Percentiles rank a stretch among this genome's conserved stretches.
phyloP scores from a whole-genome alignment of 1,284 basidiomycete genomes.

The Erythrobasidium hasegawianum region DNA sequence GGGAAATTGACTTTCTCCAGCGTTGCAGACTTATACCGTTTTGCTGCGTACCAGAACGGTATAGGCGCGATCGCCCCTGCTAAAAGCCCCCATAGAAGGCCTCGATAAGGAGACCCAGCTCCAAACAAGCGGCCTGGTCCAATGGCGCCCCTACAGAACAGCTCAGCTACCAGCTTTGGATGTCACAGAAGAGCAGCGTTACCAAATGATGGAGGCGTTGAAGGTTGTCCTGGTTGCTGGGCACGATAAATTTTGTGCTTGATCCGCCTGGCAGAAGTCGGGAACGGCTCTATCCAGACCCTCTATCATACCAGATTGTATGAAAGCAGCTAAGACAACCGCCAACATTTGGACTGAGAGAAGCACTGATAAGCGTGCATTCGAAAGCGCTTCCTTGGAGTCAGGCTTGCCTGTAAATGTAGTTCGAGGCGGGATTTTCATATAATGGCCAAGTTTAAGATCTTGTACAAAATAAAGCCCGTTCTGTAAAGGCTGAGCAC shows the following conservation, averaged over 20 bases:
- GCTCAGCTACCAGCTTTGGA: too few relatives aligned
- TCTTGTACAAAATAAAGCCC: conserved; percentile 40
- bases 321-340: conserved; percentile 43
- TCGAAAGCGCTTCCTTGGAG: too few relatives aligned
- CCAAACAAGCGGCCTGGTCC: conserved; percentile 82
- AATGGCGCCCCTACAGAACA: conserved; percentile 72
- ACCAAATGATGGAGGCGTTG: conserved; percentile 84
- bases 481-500: conserved; percentile 35
- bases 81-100: conserved; percentile 69
- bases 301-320: conserved; percentile 46
- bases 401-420: conserved; percentile 37
- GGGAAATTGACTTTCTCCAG: conserved; percentile 75
- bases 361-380: too few relatives aligned
- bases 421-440: conserved; percentile 44
- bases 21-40: conserved; percentile 65
- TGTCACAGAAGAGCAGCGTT: too few relatives aligned
- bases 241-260: conserved; percentile 71
- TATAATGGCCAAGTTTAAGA: conserved; percentile 45
- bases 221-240: conserved; percentile 81
- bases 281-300: conserved; percentile 61
- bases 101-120: conserved; percentile 64
- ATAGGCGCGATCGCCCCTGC: conserved; percentile 74
- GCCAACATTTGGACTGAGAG: conserved; percentile 46
- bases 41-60: conserved; percentile 73
- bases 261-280: conserved; percentile 69